Conservation (phyloP, 768 basidiomycete genomes). For the Suillus discolor region DNA sequence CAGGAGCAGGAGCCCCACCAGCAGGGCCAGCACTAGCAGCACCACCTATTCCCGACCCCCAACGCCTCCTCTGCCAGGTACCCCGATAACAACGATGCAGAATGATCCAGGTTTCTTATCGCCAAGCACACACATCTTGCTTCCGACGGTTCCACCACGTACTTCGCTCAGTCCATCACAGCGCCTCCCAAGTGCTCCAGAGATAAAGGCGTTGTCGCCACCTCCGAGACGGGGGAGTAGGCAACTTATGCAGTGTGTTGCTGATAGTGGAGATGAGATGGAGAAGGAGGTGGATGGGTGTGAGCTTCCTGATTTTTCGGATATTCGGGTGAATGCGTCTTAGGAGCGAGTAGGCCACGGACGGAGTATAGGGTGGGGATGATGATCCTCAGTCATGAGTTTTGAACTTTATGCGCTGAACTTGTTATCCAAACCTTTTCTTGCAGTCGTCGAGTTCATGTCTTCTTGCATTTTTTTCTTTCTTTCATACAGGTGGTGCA, state of each 20-base stretch:
- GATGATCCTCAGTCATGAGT: not conserved
- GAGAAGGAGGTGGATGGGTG: constrained; percentile 9
- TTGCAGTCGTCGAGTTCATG: not conserved
- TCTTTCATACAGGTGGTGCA: not conserved
- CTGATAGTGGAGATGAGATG: not conserved
- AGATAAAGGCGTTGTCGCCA: constrained; percentile 57
- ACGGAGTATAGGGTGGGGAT: not conserved
- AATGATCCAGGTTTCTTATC: constrained; percentile 67
- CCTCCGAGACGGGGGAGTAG: constrained; percentile 67
- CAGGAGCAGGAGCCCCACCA: constrained; percentile 2
- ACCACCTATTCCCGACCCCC: constrained; percentile 32
- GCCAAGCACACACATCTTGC: constrained; percentile 47
- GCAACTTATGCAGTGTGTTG: constrained; percentile 32
- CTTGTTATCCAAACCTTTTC: not conserved
- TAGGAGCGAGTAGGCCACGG: constrained; percentile 29
- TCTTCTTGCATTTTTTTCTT: not conserved
- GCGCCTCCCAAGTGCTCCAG: constrained; percentile 33
- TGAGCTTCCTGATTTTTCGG: constrained; percentile 14
- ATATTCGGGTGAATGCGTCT: constrained; percentile 39
- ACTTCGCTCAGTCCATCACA: constrained; percentile 27
- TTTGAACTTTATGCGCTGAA: not conserved
- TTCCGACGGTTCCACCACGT: constrained; percentile 21
- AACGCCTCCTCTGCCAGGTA: constrained; percentile 17
- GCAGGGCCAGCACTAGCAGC: constrained; percentile 12
- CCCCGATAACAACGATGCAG: constrained; percentile 51